Percentiles rank a stretch among this genome's conserved stretches.
Evolutionary conservation across 768 basidiomycete genomes (phyloP).

Genomic region (Mycena chlorophos): DNA sequence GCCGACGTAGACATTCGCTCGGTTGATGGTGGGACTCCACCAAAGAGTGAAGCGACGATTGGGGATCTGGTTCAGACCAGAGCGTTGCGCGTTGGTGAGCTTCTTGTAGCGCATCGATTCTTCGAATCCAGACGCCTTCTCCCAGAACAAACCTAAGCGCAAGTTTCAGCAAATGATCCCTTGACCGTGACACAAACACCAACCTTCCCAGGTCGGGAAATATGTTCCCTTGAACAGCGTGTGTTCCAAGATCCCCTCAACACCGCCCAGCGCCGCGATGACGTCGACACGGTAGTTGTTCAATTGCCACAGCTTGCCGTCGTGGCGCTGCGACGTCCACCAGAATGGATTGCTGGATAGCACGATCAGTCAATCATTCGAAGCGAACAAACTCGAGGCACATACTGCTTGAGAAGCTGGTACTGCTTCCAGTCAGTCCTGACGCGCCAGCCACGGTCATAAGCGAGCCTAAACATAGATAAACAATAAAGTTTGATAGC

Average conservation of each 20-base stretch:
- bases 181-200: conserved; percentile 14
- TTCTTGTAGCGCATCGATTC: conserved; percentile 96
- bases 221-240: conserved; percentile 97
- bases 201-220: conserved; percentile 96
- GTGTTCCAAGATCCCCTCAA: conserved; percentile 95
- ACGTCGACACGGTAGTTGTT: conserved; percentile 99
- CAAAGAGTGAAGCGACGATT: conserved; percentile 99
- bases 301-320: conserved; percentile 94
- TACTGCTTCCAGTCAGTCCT: conserved; percentile 98
- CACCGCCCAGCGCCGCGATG: conserved; percentile 95
- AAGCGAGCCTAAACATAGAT: conserved; percentile 65
- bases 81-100: conserved; percentile 96
- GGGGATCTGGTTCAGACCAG: conserved; percentile 96
- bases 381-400: conserved; percentile 11
- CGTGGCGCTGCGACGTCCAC: conserved; percentile 98
- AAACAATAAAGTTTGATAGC: neutral
- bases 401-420: conserved; percentile 86
- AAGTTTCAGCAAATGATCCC: neutral
- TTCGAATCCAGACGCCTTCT: conserved; percentile 96
- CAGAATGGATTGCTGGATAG: conserved; percentile 91
- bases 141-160: conserved; percentile 83
- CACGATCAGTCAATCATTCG: conserved; percentile 8
- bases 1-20: conserved; percentile 99
- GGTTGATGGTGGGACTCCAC: conserved; percentile 99
- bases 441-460: conserved; percentile 99